These are phyloP conservation scores for Thuidium tamariscinum DNA, from an alignment of 225 moss, liverwort and hornwort genomes.

Conservation along the genomic window DNA sequence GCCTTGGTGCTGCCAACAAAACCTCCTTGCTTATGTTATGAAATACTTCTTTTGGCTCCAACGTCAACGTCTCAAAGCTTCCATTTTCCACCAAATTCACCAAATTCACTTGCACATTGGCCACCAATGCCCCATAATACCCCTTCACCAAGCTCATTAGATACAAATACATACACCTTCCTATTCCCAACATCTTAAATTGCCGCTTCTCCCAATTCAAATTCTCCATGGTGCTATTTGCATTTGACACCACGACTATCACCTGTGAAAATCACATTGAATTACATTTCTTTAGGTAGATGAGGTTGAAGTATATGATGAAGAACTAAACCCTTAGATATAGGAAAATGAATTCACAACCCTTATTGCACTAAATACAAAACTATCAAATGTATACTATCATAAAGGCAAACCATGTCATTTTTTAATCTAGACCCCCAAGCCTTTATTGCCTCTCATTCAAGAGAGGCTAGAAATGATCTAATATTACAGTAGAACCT, in stretches of 20 bases:
- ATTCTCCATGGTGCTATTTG: neutral
- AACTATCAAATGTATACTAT: too few species aligned
- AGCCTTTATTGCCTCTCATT: too few species aligned
- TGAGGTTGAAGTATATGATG: neutral
- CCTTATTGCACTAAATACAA: neutral
- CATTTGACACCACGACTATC: slow-evolving; percentile 6
- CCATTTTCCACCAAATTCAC: slow-evolving; percentile 54
- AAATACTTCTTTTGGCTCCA: neutral
- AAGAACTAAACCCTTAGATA: neutral
- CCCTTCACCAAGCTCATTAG: slow-evolving; percentile 41
- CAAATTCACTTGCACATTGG: slow-evolving; percentile 47
- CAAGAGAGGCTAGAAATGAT: too few species aligned
- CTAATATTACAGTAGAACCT: too few species aligned
- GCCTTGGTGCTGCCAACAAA: neutral
- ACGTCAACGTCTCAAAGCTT: slow-evolving; percentile 36
- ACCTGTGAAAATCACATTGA: neutral
- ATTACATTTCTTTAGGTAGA: too few species aligned
- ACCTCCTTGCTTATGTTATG: neutral
- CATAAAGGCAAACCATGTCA: too few species aligned
- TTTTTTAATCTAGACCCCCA: too few species aligned
- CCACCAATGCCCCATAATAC: slow-evolving; percentile 47
- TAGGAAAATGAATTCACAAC: neutral
- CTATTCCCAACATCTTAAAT: slow-evolving; percentile 29
- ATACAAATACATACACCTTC: slow-evolving; percentile 35
- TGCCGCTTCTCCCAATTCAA: slow-evolving; percentile 25